Evolutionary conservation across 2,329 filamentous ascomycete species (phyloP).

Genomic region (Trichophaea hybrida): DNA sequence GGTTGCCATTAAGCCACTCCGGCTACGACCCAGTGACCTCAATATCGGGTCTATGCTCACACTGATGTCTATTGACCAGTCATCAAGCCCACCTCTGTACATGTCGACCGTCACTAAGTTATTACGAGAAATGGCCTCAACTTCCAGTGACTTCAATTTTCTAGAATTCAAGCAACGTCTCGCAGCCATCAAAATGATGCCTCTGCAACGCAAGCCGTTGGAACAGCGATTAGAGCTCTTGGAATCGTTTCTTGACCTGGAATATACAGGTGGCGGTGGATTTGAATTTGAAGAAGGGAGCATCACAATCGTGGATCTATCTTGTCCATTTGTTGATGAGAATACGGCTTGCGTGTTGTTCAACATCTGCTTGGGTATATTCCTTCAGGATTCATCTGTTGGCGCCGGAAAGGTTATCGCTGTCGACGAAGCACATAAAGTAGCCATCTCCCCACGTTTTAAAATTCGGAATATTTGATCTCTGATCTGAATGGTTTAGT

Average conservation of each 20-base stretch:
- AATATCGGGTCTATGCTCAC: conserved; percentile 25
- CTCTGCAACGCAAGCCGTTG: conserved; percentile 20
- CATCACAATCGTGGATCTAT: conserved; percentile 56
- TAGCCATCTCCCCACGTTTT: conserved; percentile 23
- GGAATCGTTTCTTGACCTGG: conserved; percentile 26
- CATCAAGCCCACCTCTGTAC: conserved; percentile 22
- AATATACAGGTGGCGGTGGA: background rate
- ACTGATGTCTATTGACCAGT: conserved; percentile 26
- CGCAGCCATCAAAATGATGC: conserved; percentile 11
- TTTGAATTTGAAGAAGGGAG: conserved; percentile 33
- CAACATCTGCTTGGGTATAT: conserved; percentile 53
- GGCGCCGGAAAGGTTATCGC: conserved; percentile 47
- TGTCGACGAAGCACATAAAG: conserved; percentile 64
- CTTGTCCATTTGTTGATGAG: conserved; percentile 53
- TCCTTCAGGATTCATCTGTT: conserved; percentile 40
- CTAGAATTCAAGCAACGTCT: conserved; percentile 24
- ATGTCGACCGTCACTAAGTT: conserved; percentile 25
- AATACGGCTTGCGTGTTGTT: conserved; percentile 54
- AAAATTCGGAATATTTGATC: background rate
- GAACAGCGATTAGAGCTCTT: conserved; percentile 26
- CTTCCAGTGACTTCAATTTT: conserved; percentile 23
- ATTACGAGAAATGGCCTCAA: conserved; percentile 27
- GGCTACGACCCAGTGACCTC: conserved; percentile 23
- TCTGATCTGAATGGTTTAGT: conserved; percentile 31
- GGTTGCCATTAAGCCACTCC: conserved; percentile 23